Evolutionary conservation across 2,329 filamentous ascomycete species (phyloP).

Genomic region (Dactylellina leptospora): DNA sequence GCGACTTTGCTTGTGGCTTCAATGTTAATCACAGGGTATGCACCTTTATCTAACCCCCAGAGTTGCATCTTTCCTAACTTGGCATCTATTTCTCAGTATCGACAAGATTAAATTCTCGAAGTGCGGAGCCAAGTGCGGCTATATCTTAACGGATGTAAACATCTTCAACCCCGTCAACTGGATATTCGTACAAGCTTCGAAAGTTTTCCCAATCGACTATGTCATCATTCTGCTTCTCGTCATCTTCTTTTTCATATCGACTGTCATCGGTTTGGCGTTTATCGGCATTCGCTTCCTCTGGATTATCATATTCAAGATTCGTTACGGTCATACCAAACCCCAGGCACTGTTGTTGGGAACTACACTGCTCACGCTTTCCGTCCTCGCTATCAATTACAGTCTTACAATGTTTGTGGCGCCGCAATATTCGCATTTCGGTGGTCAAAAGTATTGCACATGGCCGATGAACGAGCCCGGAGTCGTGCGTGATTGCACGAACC

Average conservation of each 20-base stretch:
- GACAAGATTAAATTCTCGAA: slow-evolving; percentile 96
- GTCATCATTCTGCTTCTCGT: slow-evolving; percentile 84
- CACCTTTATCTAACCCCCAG: neutral
- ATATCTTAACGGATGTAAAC: slow-evolving; percentile 85
- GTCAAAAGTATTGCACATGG: slow-evolving; percentile 90
- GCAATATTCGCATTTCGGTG: slow-evolving; percentile 92
- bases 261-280: slow-evolving; percentile 82
- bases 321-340: slow-evolving; percentile 85
- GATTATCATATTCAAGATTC: slow-evolving; percentile 90
- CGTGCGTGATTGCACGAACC: slow-evolving; percentile 76
- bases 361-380: slow-evolving; percentile 87
- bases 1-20: slow-evolving; percentile 82
- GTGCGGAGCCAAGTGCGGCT: slow-evolving; percentile 89
- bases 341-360: slow-evolving; percentile 92
- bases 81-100: slow-evolving; percentile 65
- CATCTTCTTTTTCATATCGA: slow-evolving; percentile 86
- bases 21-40: slow-evolving; percentile 81
- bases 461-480: slow-evolving; percentile 67
- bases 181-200: slow-evolving; percentile 81
- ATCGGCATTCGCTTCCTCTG: slow-evolving; percentile 96
- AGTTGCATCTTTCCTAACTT: neutral
- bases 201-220: slow-evolving; percentile 90
- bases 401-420: slow-evolving; percentile 93
- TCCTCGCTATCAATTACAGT: slow-evolving; percentile 90
- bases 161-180: slow-evolving; percentile 96